Base-by-base conservation (phyloP, 257 asterid species). In the Leonotis leonurus region DNA sequence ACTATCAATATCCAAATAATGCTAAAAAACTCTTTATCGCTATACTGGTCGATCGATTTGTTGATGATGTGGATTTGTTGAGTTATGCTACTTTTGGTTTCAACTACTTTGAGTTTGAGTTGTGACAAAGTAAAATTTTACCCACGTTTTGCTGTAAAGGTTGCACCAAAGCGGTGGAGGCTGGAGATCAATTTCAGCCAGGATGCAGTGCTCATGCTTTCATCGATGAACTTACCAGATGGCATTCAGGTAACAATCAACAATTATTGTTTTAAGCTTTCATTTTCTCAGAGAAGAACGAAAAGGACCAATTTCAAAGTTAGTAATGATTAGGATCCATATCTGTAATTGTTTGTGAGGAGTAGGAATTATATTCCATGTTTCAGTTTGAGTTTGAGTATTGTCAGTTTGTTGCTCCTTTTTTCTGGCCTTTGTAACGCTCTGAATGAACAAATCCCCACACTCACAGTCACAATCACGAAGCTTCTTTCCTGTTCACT, bases 121-220 rank as follows among this genome's bases (percentile, higher is more conserved):
- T n/a, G n/a, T n/a, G n/a, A n/a, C n/a, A n/a, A n/a, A n/a, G n/a
- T n/a, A n/a, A n/a, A n/a, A n/a, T n/a, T n/a, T n/a, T n/a, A n/a
- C n/a, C n/a, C n/a, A n/a, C n/a, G n/a, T n/a, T n/a, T n/a, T n/a
- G n/a, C n/a, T 67, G 56, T 63, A 13, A 54, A 92, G 99, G 94
- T 89, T 77, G 95, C 95, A 39, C 91, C 91, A 7, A 92, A 92
- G 81, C 88, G 99, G 41, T 89, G 97, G 99, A 89, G 82, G 75
- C 65, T 89, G 83, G 97, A 89, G 79, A 82, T 92, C 70, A 89
- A 92, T 75, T 87, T 81, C 68, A 83, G 83, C 75, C 97, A 85
- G 79, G 94, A 83, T 70, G 99, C 99, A 0, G 95, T 89, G 14
- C 79, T 92, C 72, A 89, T 89, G 99, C 91, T 89, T 80, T 92